phyloP scores from a whole-genome alignment of 2,329 filamentous ascomycete species.

The Pezicula neosporulosa region DNA sequence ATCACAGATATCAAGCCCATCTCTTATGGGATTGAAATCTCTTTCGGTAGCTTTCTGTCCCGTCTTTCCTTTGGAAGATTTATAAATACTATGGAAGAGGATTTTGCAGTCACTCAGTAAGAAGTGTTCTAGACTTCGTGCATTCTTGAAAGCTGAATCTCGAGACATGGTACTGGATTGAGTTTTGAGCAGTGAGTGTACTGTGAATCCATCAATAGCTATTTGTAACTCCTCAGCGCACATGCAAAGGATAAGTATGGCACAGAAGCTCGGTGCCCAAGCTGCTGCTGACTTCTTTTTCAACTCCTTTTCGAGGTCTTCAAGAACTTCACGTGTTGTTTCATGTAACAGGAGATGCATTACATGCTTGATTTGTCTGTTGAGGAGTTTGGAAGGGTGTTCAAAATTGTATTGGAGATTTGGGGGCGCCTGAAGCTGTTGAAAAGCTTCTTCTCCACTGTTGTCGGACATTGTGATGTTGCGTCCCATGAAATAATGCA shows the following conservation, averaged over 20 bases:
- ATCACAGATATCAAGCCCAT: conserved; percentile 1
- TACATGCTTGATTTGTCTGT: conserved; percentile 7
- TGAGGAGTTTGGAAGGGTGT: conserved; percentile 5
- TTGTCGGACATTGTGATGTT: conserved; percentile 3
- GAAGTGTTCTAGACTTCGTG: conserved; percentile 4
- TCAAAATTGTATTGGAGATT: not conserved
- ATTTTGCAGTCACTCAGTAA: conserved; percentile 1
- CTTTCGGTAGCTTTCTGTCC: too few species aligned
- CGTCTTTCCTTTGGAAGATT: not conserved
- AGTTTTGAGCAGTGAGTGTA: conserved; percentile 1
- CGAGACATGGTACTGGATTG: not conserved
- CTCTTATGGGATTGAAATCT: conserved; percentile 9
- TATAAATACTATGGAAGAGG: conserved; percentile 7
- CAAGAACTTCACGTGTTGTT: conserved; percentile 4
- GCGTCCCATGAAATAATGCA: conserved; percentile 4
- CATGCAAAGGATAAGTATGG: conserved; percentile 6
- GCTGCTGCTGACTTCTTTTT: conserved; percentile 1
- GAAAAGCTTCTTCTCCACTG: not conserved
- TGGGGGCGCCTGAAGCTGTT: not conserved
- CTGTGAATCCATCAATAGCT: conserved; percentile 5
- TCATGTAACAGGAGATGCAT: conserved; percentile 3
- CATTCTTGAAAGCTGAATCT: too few species aligned
- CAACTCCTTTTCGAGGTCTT: conserved; percentile 7
- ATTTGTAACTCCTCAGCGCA: conserved; percentile 9
- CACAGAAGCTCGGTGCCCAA: conserved; percentile 8